Evolutionary conservation across 495 filamentous ascomycete species (phyloP).

Genomic region (Jackrogersella minutella): DNA sequence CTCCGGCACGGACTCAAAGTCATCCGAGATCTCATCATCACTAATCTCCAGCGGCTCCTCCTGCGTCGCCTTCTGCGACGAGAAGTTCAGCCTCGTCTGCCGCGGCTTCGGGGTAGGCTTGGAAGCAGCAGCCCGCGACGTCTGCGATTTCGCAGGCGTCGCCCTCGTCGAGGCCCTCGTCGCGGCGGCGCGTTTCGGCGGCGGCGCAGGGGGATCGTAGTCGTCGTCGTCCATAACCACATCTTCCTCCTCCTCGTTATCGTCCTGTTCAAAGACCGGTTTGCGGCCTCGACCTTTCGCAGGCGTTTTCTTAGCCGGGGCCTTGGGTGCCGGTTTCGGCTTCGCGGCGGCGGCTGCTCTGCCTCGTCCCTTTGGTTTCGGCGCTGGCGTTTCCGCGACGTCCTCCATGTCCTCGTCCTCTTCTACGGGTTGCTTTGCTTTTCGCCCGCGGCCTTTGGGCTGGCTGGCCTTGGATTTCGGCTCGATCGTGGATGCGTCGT

Average conservation of each 20-base stretch:
- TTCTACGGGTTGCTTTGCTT: slow-evolving; percentile 38
- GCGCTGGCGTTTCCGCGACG: slow-evolving; percentile 38
- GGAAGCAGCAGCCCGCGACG: slow-evolving; percentile 45
- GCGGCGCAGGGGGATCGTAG: slow-evolving; percentile 53
- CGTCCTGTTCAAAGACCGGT: slow-evolving; percentile 64
- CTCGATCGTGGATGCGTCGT: slow-evolving; percentile 53
- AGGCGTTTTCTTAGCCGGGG: slow-evolving; percentile 46
- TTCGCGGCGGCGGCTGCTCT: slow-evolving; percentile 62
- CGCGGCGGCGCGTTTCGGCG: slow-evolving; percentile 47
- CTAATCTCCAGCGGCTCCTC: slow-evolving; percentile 65
- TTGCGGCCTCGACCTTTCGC: slow-evolving; percentile 38
- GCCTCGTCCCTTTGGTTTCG: slow-evolving; percentile 42
- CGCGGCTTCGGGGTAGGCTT: slow-evolving; percentile 50
- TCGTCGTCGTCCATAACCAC: slow-evolving; percentile 71
- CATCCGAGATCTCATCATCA: slow-evolving; percentile 80
- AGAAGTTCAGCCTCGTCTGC: slow-evolving; percentile 80
- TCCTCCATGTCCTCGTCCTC: slow-evolving; percentile 53
- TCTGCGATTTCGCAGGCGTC: slow-evolving; percentile 54
- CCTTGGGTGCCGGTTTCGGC: slow-evolving; percentile 45
- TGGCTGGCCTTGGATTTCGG: slow-evolving; percentile 48
- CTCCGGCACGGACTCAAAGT: slow-evolving; percentile 71
- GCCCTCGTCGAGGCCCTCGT: slow-evolving; percentile 43
- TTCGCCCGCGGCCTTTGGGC: slow-evolving; percentile 45
- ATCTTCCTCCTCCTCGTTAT: slow-evolving; percentile 71
- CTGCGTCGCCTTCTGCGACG: slow-evolving; percentile 57